Evolutionary conservation across 805 yeast genomes (phyloP).

Genomic region (Cyberlindnera suaveolens): DNA sequence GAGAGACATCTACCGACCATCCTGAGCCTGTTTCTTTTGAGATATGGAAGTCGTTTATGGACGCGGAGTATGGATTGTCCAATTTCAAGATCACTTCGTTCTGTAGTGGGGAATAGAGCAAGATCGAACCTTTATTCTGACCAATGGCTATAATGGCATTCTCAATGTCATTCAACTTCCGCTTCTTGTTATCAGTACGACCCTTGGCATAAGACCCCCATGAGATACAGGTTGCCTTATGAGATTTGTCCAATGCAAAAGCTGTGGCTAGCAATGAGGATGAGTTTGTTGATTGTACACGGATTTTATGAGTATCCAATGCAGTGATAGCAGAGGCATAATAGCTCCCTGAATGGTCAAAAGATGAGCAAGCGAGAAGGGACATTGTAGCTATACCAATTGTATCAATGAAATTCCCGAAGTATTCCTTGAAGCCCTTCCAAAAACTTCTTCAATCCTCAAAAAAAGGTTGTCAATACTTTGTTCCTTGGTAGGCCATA

Average conservation of each 20-base stretch:
- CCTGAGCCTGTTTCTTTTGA: conserved; percentile 36
- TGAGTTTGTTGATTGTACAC: conserved; percentile 51
- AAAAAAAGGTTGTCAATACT: no score
- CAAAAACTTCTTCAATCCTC: no score
- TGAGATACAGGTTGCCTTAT: conserved; percentile 39
- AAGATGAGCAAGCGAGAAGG: conserved; percentile 24
- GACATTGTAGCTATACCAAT: conserved; percentile 3
- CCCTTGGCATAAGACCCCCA: conserved; percentile 38
- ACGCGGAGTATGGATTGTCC: conserved; percentile 37
- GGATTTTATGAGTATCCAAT: conserved; percentile 63
- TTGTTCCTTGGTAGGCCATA: no score
- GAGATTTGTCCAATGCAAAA: conserved; percentile 46
- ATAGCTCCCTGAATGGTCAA: conserved; percentile 57
- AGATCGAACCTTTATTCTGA: conserved; percentile 55
- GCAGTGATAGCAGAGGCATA: conserved; percentile 63
- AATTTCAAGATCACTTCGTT: conserved; percentile 52
- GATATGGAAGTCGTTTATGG: conserved; percentile 46
- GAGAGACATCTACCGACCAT: conserved; percentile 57
- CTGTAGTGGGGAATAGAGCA: conserved; percentile 62
- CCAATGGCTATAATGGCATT: conserved; percentile 52
- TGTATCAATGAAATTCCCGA: no score
- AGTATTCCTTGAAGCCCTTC: no score
- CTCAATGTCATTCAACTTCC: conserved; percentile 26
- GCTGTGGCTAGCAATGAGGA: conserved; percentile 37
- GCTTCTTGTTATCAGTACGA: conserved; percentile 13